Percentiles rank a stretch among this genome's conserved stretches.
These are phyloP conservation scores for Phytophthora aleatoria DNA, from an alignment of 352 stramenopile genomes.

Conservation along the genomic window DNA sequence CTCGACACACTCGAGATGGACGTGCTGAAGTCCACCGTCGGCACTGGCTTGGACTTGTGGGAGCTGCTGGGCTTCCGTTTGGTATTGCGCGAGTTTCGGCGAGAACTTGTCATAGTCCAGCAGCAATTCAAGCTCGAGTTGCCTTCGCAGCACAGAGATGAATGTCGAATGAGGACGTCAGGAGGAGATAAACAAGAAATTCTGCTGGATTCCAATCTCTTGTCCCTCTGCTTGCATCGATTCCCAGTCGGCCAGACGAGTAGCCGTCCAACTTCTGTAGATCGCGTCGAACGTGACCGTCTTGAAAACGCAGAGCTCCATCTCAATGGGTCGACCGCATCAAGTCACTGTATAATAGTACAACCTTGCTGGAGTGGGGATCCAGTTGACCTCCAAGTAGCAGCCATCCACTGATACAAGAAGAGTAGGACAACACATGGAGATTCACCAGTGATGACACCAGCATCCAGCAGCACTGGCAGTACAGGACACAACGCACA, in stretches of 20 bases:
- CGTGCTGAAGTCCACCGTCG: constrained; percentile 23
- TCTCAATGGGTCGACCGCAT: not conserved
- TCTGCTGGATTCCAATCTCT: constrained; percentile 14
- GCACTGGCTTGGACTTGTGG: constrained; percentile 8
- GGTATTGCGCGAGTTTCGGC: constrained; percentile 17
- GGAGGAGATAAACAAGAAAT: constrained; percentile 2
- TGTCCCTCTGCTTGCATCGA: constrained; percentile 27
- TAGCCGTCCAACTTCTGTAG: constrained; percentile 22
- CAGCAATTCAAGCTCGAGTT: constrained; percentile 4
- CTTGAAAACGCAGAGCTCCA: not conserved
- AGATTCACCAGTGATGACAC: constrained; percentile 32
- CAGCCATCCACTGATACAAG: constrained; percentile 15
- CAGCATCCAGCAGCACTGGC: constrained; percentile 9
- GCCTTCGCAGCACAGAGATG: constrained; percentile 1
- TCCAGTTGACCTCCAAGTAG: constrained; percentile 1
- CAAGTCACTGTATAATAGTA: not conserved
- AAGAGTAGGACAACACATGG: constrained; percentile 20
- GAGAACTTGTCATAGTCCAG: constrained; percentile 23
- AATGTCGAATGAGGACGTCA: constrained; percentile 29
- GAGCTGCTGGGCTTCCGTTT: constrained; percentile 23
- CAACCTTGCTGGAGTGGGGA: not conserved
- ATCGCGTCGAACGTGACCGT: constrained; percentile 9
- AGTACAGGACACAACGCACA: constrained; percentile 12
- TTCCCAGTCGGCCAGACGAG: not conserved
- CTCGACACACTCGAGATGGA: constrained; percentile 39